Evolutionary conservation across 805 yeast species (phyloP).

Genomic region (Saturnispora quitensis): DNA sequence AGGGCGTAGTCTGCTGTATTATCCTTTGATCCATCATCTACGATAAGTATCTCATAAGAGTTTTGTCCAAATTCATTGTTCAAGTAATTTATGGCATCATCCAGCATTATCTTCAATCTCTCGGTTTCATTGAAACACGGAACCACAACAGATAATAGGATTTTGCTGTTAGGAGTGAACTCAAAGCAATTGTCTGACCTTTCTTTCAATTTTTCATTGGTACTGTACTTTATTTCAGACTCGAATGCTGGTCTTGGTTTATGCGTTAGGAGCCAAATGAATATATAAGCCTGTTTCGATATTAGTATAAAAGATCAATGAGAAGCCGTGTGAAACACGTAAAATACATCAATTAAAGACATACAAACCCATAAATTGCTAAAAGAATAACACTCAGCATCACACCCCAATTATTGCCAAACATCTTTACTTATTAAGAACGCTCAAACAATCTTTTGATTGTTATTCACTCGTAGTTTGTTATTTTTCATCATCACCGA

Average conservation of each 20-base stretch:
- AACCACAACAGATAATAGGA: conserved; percentile 60
- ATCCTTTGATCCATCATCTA: conserved; percentile 89
- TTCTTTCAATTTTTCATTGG: conserved; percentile 32
- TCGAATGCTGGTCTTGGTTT: conserved; percentile 47
- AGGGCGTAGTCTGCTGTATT: conserved; percentile 69
- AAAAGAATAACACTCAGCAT: not conserved
- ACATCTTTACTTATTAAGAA: not conserved
- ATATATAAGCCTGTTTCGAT: conserved; percentile 28
- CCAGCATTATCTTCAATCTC: conserved; percentile 63
- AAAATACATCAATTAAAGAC: not conserved
- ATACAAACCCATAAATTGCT: not conserved
- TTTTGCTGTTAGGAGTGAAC: not conserved
- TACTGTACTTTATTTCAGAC: conserved; percentile 45
- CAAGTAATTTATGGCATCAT: conserved; percentile 55
- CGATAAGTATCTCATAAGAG: conserved; percentile 69
- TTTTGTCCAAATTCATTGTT: conserved; percentile 18
- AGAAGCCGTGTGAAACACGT: not conserved
- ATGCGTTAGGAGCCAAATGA: conserved; percentile 46
- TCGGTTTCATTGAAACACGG: conserved; percentile 90
- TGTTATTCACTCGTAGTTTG: not conserved
- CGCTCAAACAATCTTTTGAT: not conserved
- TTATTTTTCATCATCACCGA: not conserved
- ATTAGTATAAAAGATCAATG: conserved; percentile 1
- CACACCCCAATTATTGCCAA: not conserved
- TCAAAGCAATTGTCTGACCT: conserved; percentile 31